Conservation (phyloP, 768 basidiomycete species). For the Tulasnella sp. region DNA sequence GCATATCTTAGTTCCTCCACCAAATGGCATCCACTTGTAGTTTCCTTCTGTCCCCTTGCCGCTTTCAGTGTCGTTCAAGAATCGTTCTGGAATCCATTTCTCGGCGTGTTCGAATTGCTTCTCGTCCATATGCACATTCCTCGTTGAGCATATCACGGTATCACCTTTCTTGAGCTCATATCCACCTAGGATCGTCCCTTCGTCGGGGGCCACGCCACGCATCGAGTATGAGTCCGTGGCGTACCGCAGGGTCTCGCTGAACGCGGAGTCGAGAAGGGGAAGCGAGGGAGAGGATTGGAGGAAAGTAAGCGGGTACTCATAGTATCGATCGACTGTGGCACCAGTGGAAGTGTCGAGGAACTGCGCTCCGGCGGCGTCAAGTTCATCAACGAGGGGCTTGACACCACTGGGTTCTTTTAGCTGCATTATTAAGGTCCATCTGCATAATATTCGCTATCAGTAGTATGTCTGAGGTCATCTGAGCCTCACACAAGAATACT, state of each 20-base stretch:
- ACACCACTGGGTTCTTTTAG: constrained; percentile 13
- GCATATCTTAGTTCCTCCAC: constrained; percentile 9
- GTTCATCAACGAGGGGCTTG: constrained; percentile 9
- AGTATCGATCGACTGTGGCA: background rate
- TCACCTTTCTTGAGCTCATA: constrained; percentile 12
- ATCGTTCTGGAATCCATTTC: constrained; percentile 2
- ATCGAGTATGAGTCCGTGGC: constrained; percentile 15
- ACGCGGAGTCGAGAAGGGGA: constrained; percentile 8
- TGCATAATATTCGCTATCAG: background rate
- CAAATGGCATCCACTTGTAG: constrained; percentile 16
- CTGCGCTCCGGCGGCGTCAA: background rate
- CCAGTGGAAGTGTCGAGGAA: background rate
- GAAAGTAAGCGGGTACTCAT: background rate
- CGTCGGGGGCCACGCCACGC: background rate
- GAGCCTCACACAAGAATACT: background rate
- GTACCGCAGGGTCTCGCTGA: constrained; percentile 10
- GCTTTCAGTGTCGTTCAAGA: background rate
- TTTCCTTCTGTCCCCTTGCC: background rate
- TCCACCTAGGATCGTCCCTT: background rate
- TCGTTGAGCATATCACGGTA: constrained; percentile 8
- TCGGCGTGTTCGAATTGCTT: constrained; percentile 4
- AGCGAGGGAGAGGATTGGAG: constrained; percentile 9
- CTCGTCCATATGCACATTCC: constrained; percentile 12
- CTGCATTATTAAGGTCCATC: constrained; percentile 6
- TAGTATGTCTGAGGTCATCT: background rate